Evolutionary conservation across 441 rosid species (phyloP), one percentile per base, ranked within the genome.

Genomic region (Corymbia citriodora): DNA sequence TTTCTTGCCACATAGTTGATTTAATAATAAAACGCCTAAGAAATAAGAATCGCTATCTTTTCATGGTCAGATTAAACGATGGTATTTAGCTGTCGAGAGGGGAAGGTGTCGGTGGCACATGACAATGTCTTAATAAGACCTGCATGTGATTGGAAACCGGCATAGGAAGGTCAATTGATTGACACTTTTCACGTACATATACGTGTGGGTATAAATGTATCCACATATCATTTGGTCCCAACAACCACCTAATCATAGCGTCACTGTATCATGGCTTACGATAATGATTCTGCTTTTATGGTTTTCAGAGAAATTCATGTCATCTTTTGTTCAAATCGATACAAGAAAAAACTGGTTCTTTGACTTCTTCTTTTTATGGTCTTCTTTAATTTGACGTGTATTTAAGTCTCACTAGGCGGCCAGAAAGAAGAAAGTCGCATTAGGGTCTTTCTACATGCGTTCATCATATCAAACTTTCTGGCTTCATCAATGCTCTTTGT

Each of bases 61-160:
- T 79, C n/a, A 7, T 45, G 85, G 85, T 79, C 6, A n/a, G 85
- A 45, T 23, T 45, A 23, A 79, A 79, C 85, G 52, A 45, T 45
- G 85, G 29, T 23, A 13, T 79, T 48, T 90, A 88, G 88, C 91
- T 92, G 89, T 88, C 45, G 90, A 92, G 87, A 92, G 91, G 92
- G 91, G 72, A 68, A 70, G 83, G 17, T 65, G 92, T 91, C 90
- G 91, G 94, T 88, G 93, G 94, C 92, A 79, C 87, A 87, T 89
- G 91, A 91, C 91, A 61, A 87, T 57, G 52, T n/a, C 89, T 59
- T 88, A 90, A 88, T 92, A 88, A 92, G 91, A 79, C 91, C 79
- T n/a, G 68, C 95, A 94, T 94, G 94, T 94, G 95, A 92, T 93
- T 90, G 94, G 94, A 92, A 88, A 92, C 83, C 53, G 85, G 54